Conservation (phyloP, 441 rosid genomes). For the Adansonia madagascariensis region DNA sequence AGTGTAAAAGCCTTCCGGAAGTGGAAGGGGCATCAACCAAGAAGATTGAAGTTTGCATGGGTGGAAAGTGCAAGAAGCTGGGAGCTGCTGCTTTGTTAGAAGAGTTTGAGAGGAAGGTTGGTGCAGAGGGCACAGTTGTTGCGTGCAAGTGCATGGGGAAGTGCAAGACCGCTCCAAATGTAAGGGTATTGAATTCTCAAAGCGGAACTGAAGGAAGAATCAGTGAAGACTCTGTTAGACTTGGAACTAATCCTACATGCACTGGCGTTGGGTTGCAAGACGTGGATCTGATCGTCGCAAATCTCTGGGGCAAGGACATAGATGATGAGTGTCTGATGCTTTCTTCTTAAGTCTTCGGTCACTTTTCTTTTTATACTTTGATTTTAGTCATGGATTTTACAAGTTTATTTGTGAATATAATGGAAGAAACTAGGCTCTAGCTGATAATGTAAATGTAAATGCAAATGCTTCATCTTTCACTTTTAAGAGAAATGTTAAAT, state of each 20-base stretch:
- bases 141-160: constrained; percentile 87
- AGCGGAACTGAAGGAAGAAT: constrained; percentile 23
- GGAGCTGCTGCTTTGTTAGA: constrained; percentile 62
- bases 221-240: constrained; percentile 34
- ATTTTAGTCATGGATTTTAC: neutral
- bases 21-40: constrained; percentile 21
- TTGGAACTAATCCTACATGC: constrained; percentile 47
- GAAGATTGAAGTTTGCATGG: constrained; percentile 79
- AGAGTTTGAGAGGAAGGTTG: constrained; percentile 55
- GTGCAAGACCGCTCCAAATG: constrained; percentile 80
- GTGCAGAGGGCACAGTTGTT: constrained; percentile 52
- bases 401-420: neutral
- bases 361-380: neutral
- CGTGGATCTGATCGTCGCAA: constrained; percentile 55
- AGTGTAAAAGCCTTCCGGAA: neutral
- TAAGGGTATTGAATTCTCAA: constrained; percentile 41
- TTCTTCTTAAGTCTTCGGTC: neutral
- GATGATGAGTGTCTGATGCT: constrained; percentile 19
- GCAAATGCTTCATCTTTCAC: neutral
- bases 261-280: constrained; percentile 75
- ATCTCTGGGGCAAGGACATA: constrained; percentile 38
- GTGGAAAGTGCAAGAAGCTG: constrained; percentile 69
- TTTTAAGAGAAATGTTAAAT: neutral
- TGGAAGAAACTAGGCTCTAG: neutral
- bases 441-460: neutral